Percentiles rank a stretch among this genome's conserved stretches.
Evolutionary conservation across 805 yeast genomes (phyloP).

Genomic region (Lipomyces sp.): DNA sequence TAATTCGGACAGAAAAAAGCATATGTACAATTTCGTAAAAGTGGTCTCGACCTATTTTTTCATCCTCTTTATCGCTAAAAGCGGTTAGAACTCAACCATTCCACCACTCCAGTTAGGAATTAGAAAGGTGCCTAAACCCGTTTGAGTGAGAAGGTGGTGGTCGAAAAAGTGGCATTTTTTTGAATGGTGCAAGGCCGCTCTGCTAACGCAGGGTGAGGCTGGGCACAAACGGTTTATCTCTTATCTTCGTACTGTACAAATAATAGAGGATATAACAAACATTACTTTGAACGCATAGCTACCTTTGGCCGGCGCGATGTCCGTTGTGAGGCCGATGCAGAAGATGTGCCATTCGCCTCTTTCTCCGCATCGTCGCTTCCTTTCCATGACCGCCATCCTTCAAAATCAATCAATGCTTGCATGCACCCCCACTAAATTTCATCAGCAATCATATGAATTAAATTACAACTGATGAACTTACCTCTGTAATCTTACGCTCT

Average conservation of each 20-base stretch:
- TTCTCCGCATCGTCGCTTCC: conserved; percentile 31
- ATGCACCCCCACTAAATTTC: conserved; percentile 92
- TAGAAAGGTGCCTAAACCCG: too few relatives aligned
- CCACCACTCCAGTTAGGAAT: too few relatives aligned
- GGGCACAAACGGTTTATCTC: neutral
- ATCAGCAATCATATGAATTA: neutral
- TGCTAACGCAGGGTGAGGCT: too few relatives aligned
- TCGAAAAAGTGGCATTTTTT: too few relatives aligned
- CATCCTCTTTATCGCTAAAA: too few relatives aligned
- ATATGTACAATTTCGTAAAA: too few relatives aligned
- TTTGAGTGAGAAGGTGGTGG: too few relatives aligned
- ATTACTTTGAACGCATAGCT: neutral
- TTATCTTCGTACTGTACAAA: neutral
- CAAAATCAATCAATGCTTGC: conserved; percentile 96
- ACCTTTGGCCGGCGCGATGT: conserved; percentile 3
- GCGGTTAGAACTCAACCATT: too few relatives aligned
- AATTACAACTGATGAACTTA: conserved; percentile 9
- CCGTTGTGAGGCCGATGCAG: neutral
- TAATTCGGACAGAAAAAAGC: too few relatives aligned
- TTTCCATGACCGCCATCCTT: conserved; percentile 71
- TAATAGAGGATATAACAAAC: neutral
- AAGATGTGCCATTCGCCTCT: neutral
- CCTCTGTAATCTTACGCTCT: conserved; percentile 76
- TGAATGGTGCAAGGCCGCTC: too few relatives aligned
- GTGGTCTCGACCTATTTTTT: too few relatives aligned